phyloP scores from a whole-genome alignment of 2,329 filamentous ascomycete genomes.

The Fusarium albosuccineum region DNA sequence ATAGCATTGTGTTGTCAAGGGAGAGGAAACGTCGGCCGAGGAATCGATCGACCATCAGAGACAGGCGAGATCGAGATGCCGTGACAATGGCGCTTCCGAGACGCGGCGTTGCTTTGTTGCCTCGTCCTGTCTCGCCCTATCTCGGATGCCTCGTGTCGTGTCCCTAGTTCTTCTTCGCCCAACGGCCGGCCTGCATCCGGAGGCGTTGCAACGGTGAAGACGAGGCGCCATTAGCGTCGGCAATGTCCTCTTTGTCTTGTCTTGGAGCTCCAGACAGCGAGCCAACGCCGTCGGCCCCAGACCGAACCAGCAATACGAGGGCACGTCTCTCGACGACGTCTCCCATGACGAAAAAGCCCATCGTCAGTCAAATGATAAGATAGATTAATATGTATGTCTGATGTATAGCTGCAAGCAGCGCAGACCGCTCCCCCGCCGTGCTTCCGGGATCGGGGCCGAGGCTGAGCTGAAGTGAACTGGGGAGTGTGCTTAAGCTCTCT shows the following conservation, averaged over 20 bases:
- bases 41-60: background rate
- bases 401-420: slow-evolving; percentile 6
- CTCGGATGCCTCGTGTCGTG: slow-evolving; percentile 10
- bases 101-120: background rate
- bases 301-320: slow-evolving; percentile 9
- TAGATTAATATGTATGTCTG: background rate
- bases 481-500: background rate
- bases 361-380: slow-evolving; percentile 4
- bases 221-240: slow-evolving; percentile 41
- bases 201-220: slow-evolving; percentile 36
- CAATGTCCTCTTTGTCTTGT: slow-evolving; percentile 18
- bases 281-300: background rate
- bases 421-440: slow-evolving; percentile 22
- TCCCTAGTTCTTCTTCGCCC: slow-evolving; percentile 4
- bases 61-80: background rate
- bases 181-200: slow-evolving; percentile 36
- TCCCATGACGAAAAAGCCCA: no score
- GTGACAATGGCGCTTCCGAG: background rate
- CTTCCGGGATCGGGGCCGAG: slow-evolving; percentile 26
- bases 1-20: no score
- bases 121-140: slow-evolving; percentile 13
- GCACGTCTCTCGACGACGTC: no score
- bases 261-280: background rate
- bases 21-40: background rate
- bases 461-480: slow-evolving; percentile 28